Conservation (phyloP, 2,329 filamentous ascomycete species). For the Amesomyces nigricolor region DNA sequence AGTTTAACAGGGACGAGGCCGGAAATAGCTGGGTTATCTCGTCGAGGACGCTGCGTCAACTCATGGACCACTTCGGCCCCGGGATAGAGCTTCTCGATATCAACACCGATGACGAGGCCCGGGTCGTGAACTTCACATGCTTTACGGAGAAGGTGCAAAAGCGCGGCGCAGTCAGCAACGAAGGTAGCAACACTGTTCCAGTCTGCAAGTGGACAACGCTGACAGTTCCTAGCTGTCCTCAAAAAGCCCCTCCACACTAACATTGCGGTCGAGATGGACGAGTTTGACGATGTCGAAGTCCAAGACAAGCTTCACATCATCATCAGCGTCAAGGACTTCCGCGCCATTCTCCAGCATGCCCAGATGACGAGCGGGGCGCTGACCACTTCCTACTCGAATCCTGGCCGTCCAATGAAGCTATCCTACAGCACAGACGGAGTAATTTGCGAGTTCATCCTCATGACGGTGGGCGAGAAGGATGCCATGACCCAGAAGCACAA, state of each 20-base stretch:
- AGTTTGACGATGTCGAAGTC: conserved; percentile 70
- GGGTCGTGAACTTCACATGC: conserved; percentile 68
- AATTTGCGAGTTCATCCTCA: conserved; percentile 70
- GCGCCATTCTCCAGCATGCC: conserved; percentile 71
- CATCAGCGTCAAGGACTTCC: conserved; percentile 78
- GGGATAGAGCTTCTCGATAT: conserved; percentile 78
- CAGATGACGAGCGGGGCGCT: conserved; percentile 62
- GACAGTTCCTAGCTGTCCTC: conserved; percentile 52
- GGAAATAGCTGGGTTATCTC: conserved; percentile 68
- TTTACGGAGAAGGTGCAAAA: conserved; percentile 74
- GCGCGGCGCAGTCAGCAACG: conserved; percentile 38
- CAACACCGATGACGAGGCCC: conserved; percentile 63
- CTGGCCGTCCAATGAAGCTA: conserved; percentile 66
- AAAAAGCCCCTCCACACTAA: conserved; percentile 78
- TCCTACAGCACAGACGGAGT: conserved; percentile 64
- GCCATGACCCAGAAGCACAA: conserved; percentile 45
- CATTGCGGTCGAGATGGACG: conserved; percentile 68
- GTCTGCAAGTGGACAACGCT: conserved; percentile 9
- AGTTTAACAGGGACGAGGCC: conserved; percentile 63
- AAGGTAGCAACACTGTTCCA: conserved; percentile 38
- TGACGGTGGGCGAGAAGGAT: conserved; percentile 67
- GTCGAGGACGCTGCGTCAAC: conserved; percentile 63
- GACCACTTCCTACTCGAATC: conserved; percentile 63
- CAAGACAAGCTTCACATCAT: conserved; percentile 73
- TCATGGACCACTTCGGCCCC: conserved; percentile 75